Base-by-base conservation (phyloP, 495 filamentous ascomycete species). In the Cetradonia linearis region DNA sequence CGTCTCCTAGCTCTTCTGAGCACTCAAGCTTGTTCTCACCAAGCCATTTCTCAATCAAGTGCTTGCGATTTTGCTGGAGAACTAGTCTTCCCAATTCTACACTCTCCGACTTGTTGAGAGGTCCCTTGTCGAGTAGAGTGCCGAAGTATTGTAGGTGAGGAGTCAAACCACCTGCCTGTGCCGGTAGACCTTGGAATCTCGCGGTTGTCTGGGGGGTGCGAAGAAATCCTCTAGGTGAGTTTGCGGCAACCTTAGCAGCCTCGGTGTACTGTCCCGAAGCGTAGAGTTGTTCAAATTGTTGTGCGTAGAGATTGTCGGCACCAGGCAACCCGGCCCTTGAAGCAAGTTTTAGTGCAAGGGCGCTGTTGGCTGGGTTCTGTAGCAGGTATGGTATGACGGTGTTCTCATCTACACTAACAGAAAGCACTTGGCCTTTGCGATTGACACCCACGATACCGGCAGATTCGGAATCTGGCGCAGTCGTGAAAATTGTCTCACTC, bases 401-500 rank as follows among this genome's bases (percentile, higher is more conserved):
- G 68, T 78, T 83, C 73, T 99, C 93, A 68, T 96, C 90, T 54
- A 97, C 84, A 62, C 84, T 89, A 58, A 97, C 92, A 50, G 91
- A 85, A 66, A 99, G 78, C 44, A 99, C 91, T 72, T 97, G 94
- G 46, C 93, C 93, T 75, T 95, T 95, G 59, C 94, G 83, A 71
- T 99, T 99, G 60, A 99, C 88, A 57, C 91, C 91, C n/a, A 96
- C 79, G 62, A 96, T 84, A 66, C 93, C 93, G 58, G 82, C 82
- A 28, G 88, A 89, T 1, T 91, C 85, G n/a, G 79, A 80, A 69
- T 97, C 92, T 16, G 84, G 74, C 6, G 90, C 84, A 14, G 91
- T 95, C 18, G 91, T 91, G 75, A 99, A 99, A 68, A 99, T 97
- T 0, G 93, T 99, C 69, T 99, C 93, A 75, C 90, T 94, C 25